Conservation (phyloP, 2,329 filamentous ascomycete species). For the Penicillium corylophilum region DNA sequence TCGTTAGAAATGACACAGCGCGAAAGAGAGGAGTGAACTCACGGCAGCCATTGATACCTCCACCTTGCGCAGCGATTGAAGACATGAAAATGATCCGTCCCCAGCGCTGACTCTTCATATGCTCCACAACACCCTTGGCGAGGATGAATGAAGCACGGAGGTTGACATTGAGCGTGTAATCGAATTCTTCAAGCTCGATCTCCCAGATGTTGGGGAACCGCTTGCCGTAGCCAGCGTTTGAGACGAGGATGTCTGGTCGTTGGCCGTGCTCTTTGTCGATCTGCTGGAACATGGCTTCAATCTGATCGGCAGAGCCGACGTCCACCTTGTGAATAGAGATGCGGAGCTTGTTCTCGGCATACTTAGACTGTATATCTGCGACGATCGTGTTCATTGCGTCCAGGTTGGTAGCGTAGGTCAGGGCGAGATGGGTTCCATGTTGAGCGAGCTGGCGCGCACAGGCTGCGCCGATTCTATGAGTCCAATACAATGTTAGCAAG, state of each 20-base stretch:
- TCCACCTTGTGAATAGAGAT: slow-evolving; percentile 61
- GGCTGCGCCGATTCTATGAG: slow-evolving; percentile 58
- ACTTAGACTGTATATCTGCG: slow-evolving; percentile 38
- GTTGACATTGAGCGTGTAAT: slow-evolving; percentile 62
- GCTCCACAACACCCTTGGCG: slow-evolving; percentile 58
- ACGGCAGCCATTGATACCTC: slow-evolving; percentile 63
- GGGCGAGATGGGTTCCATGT: slow-evolving; percentile 55
- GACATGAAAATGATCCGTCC: slow-evolving; percentile 65
- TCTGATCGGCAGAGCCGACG: slow-evolving; percentile 54
- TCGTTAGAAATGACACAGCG: background rate
- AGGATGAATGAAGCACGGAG: slow-evolving; percentile 63
- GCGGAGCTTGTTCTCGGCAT: slow-evolving; percentile 31
- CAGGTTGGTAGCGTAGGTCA: slow-evolving; percentile 59
- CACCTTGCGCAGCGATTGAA: slow-evolving; percentile 62
- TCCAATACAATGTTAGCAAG: slow-evolving; percentile 1
- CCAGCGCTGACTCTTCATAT: slow-evolving; percentile 61
- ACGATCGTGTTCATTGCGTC: slow-evolving; percentile 49
- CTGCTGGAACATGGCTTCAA: slow-evolving; percentile 55
- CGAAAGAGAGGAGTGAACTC: slow-evolving; percentile 13
- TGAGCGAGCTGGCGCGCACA: slow-evolving; percentile 57
- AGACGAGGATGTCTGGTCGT: slow-evolving; percentile 62
- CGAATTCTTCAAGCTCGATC: slow-evolving; percentile 64
- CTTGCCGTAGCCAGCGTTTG: slow-evolving; percentile 66
- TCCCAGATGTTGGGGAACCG: slow-evolving; percentile 58
- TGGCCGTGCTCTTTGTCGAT: slow-evolving; percentile 55